Conservation (phyloP, 2,329 filamentous ascomycete genomes). For the Ophiocordyceps robertsii region DNA sequence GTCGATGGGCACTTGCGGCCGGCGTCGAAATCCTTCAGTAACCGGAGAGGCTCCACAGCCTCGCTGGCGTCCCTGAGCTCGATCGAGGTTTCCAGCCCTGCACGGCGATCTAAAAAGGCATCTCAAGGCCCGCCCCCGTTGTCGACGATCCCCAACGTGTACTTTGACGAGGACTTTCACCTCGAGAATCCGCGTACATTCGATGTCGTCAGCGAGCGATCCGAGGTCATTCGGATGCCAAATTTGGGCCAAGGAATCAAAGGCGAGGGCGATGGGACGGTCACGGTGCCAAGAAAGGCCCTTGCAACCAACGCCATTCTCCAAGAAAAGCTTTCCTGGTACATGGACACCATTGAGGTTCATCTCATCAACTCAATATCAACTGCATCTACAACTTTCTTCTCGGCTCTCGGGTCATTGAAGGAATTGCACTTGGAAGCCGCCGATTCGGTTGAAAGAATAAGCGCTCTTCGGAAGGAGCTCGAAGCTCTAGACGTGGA, state of each 20-base stretch:
- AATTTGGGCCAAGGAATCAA: slow-evolving; percentile 41
- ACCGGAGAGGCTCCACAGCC: slow-evolving; percentile 22
- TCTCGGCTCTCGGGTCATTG: slow-evolving; percentile 81
- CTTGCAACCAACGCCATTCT: slow-evolving; percentile 93
- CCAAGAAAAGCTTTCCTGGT: slow-evolving; percentile 98
- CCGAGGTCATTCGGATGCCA: slow-evolving; percentile 74
- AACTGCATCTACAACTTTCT: slow-evolving; percentile 89
- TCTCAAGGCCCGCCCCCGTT: slow-evolving; percentile 68
- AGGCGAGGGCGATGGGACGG: slow-evolving; percentile 40
- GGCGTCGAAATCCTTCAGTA: slow-evolving; percentile 11
- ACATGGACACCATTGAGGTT: slow-evolving; percentile 98
- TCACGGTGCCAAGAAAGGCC: slow-evolving; percentile 58
- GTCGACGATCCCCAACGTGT: slow-evolving; percentile 83
- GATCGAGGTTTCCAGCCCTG: slow-evolving; percentile 28
- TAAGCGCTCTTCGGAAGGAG: slow-evolving; percentile 68
- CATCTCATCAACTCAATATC: slow-evolving; percentile 95
- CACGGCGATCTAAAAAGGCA: slow-evolving; percentile 38
- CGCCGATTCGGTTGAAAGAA: slow-evolving; percentile 76
- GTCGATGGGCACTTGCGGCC: slow-evolving; percentile 36
- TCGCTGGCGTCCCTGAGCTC: slow-evolving; percentile 37
- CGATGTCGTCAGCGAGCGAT: slow-evolving; percentile 89
- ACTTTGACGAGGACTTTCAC: slow-evolving; percentile 90
- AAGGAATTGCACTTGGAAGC: slow-evolving; percentile 87
- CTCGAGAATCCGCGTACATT: slow-evolving; percentile 94
- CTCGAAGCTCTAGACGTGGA: slow-evolving; percentile 71